phyloP scores from a whole-genome alignment of 495 filamentous ascomycete species.

The Alectoria sarmentosa region DNA sequence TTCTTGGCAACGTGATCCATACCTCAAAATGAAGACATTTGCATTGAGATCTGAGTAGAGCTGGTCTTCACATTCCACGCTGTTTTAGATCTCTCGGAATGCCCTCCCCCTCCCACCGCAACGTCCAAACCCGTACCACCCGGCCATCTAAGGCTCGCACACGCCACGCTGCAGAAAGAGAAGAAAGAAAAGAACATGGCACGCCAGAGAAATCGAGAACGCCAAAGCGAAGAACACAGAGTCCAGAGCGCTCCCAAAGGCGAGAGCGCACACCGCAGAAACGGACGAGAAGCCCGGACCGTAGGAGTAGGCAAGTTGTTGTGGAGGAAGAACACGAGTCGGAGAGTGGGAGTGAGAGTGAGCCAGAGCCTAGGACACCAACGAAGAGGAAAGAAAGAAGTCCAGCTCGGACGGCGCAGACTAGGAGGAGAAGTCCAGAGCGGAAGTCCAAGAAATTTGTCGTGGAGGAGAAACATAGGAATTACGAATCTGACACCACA shows the following conservation, averaged over 20 bases:
- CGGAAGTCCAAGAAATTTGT: constrained; percentile 6
- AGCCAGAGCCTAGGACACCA: neutral
- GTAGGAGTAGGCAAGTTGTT: constrained; percentile 7
- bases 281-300: constrained; percentile 13
- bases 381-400: constrained; percentile 1
- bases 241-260: constrained; percentile 13
- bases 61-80: neutral
- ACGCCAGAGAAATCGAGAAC: constrained; percentile 16
- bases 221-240: constrained; percentile 12
- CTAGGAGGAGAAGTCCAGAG: constrained; percentile 9
- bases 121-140: constrained; percentile 1
- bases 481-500: constrained; percentile 16
- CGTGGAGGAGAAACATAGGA: constrained; percentile 16
- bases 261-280: constrained; percentile 19
- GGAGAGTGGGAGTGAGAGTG: constrained; percentile 12
- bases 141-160: constrained; percentile 15
- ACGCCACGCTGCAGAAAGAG: constrained; percentile 18
- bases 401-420: neutral
- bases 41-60: neutral
- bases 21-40: neutral
- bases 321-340: constrained; percentile 6
- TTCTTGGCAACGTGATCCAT: neutral
- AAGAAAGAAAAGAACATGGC: constrained; percentile 20
- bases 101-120: constrained; percentile 4
- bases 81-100: neutral